phyloP scores from a whole-genome alignment of 495 filamentous ascomycete species.

The Jackrogersella multiformis region DNA sequence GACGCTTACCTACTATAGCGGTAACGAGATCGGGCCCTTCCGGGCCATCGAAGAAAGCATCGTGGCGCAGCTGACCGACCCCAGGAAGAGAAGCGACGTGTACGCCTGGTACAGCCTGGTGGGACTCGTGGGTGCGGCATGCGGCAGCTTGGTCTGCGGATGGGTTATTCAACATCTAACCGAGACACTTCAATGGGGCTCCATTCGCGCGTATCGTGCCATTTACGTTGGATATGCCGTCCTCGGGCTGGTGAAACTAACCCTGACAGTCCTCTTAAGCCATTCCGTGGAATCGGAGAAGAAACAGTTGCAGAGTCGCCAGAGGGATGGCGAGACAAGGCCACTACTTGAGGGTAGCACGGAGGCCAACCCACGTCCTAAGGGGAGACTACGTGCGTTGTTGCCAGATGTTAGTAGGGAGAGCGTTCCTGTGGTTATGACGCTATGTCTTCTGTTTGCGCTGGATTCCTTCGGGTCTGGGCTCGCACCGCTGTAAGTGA shows the following conservation, averaged over 20 bases:
- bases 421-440: slow-evolving; percentile 67
- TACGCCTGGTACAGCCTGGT: slow-evolving; percentile 77
- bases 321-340: slow-evolving; percentile 21
- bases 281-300: slow-evolving; percentile 50
- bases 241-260: slow-evolving; percentile 51
- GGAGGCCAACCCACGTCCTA: not conserved
- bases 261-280: slow-evolving; percentile 41
- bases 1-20: slow-evolving; percentile 57
- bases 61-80: slow-evolving; percentile 73
- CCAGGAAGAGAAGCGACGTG: slow-evolving; percentile 73
- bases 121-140: slow-evolving; percentile 42
- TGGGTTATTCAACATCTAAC: slow-evolving; percentile 49
- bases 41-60: slow-evolving; percentile 85
- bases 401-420: slow-evolving; percentile 66
- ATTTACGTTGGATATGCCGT: slow-evolving; percentile 51
- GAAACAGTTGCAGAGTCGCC: slow-evolving; percentile 26
- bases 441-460: slow-evolving; percentile 77
- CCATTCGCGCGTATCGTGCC: slow-evolving; percentile 51
- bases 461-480: slow-evolving; percentile 82
- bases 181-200: slow-evolving; percentile 45
- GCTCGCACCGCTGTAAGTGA: slow-evolving; percentile 65
- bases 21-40: slow-evolving; percentile 85
- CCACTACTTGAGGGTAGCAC: slow-evolving; percentile 21
- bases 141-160: slow-evolving; percentile 51
- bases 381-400: slow-evolving; percentile 30